These are phyloP conservation scores for Vitis rupestris DNA, from an alignment of 164 flowering plant genomes.

Conservation along the genomic window DNA sequence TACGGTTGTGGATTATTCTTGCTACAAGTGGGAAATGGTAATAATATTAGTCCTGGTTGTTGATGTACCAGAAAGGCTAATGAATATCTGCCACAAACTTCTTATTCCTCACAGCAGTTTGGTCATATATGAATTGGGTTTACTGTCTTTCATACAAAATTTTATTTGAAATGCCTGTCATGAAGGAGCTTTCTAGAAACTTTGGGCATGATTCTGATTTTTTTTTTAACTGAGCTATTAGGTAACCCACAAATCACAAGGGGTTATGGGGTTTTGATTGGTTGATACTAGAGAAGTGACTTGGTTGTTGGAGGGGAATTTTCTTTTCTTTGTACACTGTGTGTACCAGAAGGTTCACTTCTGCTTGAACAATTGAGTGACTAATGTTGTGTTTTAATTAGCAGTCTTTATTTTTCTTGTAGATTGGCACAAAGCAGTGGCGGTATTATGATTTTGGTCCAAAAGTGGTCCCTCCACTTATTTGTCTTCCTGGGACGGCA, in stretches of 20 bases:
- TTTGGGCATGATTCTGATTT: neutral
- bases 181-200: neutral
- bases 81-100: too few relatives aligned
- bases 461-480: slow-evolving; percentile 89
- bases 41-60: too few relatives aligned
- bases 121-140: neutral
- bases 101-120: too few relatives aligned
- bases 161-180: neutral
- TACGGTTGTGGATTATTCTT: too few relatives aligned
- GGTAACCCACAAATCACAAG: neutral
- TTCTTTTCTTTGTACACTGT: neutral
- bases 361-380: neutral
- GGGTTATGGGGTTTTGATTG: neutral
- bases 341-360: neutral
- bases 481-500: slow-evolving; percentile 92
- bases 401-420: slow-evolving; percentile 13
- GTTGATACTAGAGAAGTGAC: neutral
- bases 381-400: neutral
- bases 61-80: too few relatives aligned
- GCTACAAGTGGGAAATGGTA: too few relatives aligned
- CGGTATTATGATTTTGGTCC: slow-evolving; percentile 99
- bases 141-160: neutral
- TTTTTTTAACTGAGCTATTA: neutral
- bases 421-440: slow-evolving; percentile 96
- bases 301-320: neutral